A percentile compares a stretch with the other conserved stretches of the same genome.
Conservation (phyloP, 2,329 filamentous ascomycete species). For the Geosmithia flava region DNA sequence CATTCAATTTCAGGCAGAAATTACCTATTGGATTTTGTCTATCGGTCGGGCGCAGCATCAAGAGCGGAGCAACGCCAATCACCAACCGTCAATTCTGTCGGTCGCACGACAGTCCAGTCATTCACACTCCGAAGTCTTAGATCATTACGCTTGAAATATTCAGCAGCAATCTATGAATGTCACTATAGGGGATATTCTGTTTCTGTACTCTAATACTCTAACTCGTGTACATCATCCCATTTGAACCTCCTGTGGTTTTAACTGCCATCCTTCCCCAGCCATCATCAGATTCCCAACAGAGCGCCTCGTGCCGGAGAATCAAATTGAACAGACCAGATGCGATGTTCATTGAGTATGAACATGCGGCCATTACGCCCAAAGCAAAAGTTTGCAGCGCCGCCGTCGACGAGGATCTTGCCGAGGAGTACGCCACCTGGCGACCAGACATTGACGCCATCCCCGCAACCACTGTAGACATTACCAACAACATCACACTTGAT, state of each 20-base stretch:
- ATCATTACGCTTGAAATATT: no score
- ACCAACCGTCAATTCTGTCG: no score
- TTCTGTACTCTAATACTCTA: no score
- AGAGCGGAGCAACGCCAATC: no score
- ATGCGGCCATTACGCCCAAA: slow-evolving; percentile 24
- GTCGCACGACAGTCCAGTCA: no score
- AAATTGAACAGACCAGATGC: neutral
- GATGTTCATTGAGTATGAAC: slow-evolving; percentile 6
- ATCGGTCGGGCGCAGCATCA: no score
- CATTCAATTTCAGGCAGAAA: no score
- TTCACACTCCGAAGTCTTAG: no score
- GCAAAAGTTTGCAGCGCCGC: slow-evolving; percentile 30
- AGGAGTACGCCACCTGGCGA: slow-evolving; percentile 30
- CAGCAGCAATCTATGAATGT: no score
- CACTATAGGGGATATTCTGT: no score
- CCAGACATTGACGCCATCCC: slow-evolving; percentile 37
- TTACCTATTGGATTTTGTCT: no score
- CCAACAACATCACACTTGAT: slow-evolving; percentile 41
- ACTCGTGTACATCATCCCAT: no score
- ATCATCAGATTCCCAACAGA: neutral
- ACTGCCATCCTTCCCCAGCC: neutral
- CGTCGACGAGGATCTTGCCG: slow-evolving; percentile 43
- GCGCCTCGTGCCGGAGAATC: neutral
- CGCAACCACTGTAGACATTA: slow-evolving; percentile 39
- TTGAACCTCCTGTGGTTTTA: neutral